These are phyloP conservation scores for Penicillium lagena DNA, from an alignment of 495 filamentous ascomycete genomes.

Conservation along the genomic window DNA sequence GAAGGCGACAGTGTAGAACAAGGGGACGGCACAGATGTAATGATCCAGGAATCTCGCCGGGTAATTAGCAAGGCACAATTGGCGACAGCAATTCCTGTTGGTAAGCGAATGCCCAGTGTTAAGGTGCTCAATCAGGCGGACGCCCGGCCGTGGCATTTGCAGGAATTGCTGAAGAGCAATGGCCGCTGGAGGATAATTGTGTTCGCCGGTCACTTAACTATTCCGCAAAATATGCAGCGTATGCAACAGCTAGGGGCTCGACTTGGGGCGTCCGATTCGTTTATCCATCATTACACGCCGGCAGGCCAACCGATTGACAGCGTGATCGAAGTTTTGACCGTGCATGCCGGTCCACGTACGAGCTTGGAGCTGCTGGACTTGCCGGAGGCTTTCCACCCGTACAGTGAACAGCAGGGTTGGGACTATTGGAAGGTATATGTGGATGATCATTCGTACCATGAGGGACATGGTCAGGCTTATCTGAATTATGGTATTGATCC, in stretches of 20 bases:
- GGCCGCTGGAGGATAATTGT: slow-evolving; percentile 57
- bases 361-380: slow-evolving; percentile 49
- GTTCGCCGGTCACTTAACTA: slow-evolving; percentile 50
- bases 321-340: slow-evolving; percentile 48
- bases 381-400: slow-evolving; percentile 50
- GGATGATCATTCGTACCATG: slow-evolving; percentile 56
- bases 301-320: slow-evolving; percentile 26
- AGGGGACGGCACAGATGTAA: slow-evolving; percentile 20
- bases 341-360: slow-evolving; percentile 44
- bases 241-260: slow-evolving; percentile 37
- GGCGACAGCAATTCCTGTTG: slow-evolving; percentile 35
- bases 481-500: slow-evolving; percentile 51
- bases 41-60: not conserved
- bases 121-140: slow-evolving; percentile 52
- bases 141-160: slow-evolving; percentile 51
- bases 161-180: slow-evolving; percentile 36
- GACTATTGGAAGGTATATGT: slow-evolving; percentile 61
- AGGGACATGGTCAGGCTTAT: slow-evolving; percentile 57
- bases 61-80: slow-evolving; percentile 26
- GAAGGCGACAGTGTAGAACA: slow-evolving; percentile 15
- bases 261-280: slow-evolving; percentile 33
- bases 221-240: slow-evolving; percentile 27
- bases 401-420: slow-evolving; percentile 43
- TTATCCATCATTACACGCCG: slow-evolving; percentile 39
- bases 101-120: slow-evolving; percentile 46